Evolutionary conservation across 768 basidiomycete species (phyloP), one percentile per base, ranked within the genome.

Genomic region (Mycena rosella): DNA sequence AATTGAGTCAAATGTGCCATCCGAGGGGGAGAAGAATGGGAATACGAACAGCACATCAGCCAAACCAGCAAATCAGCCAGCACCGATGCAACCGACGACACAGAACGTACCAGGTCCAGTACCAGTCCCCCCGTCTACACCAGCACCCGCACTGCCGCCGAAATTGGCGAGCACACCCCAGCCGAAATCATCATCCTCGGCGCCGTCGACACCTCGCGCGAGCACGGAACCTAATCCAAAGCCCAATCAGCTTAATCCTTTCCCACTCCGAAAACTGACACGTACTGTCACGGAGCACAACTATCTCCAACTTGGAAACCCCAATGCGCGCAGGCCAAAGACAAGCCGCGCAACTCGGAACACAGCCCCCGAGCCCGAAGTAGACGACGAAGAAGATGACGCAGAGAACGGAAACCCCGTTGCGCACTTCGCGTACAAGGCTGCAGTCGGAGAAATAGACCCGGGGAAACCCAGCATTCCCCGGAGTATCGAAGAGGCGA

Each of bases 301-400:
- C n/a, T 61, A 61, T n/a, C 34, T 38, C 24, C 11, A 61, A 52
- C 60, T 61, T 18, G 60, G 60, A 40, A 61, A 61, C 40, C 60
- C 48, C 15, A 26, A 22, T 17, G 36, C 60, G 4, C 34, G 60
- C 24, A 34, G 60, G 29, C 40, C 15, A 20, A 44, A 45, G 29
- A 42, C 42, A 44, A 20, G 42, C 42, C 42, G 42, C 20, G 15
- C 42, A 15, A 8, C 4, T 32, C 56, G 27, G 8, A 13, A 8
- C 10, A 13, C 20, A 18, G 27, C 29, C 5, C 26, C 58, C 3
- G 45, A 48, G 49, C 32, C 5, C 11, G 44, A 47, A 18, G 30
- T 7, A 32, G 44, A 32, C 15, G 58, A 60, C 3, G 58, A 17
- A 7, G 38, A 26, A 5, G 47, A 36, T 4, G 18, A n/a, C 58